A percentile compares a stretch with the other conserved stretches of the same genome.
Evolutionary conservation across 1,284 basidiomycete species (phyloP).

Genomic region (Sporisorium reilianum): DNA sequence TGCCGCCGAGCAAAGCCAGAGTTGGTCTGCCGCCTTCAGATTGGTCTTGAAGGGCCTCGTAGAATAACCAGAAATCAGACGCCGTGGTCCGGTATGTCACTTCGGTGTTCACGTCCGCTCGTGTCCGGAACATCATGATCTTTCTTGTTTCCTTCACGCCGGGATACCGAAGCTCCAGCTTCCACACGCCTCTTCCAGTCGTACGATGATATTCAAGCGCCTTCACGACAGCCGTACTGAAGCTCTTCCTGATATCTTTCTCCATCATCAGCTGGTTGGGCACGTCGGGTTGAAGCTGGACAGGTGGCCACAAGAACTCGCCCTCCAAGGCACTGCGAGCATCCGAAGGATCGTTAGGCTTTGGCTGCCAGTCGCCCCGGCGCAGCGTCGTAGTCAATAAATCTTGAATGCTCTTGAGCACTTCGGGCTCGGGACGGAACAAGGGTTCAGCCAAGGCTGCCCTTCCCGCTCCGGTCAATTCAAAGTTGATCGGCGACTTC

Average conservation of each 20-base stretch:
- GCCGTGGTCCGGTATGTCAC: no score
- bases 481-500: neutral
- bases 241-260: neutral
- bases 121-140: no score
- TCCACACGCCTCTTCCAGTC: no score
- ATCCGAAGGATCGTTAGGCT: neutral
- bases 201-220: no score
- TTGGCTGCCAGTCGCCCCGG: neutral
- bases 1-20: conserved; percentile 14
- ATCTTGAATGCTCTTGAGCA: neutral
- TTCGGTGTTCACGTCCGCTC: no score
- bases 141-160: neutral
- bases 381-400: neutral
- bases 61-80: conserved; percentile 9
- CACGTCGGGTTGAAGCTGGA: neutral
- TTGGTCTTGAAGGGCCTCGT: neutral
- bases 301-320: conserved; percentile 17
- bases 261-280: neutral
- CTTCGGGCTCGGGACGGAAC: conserved; percentile 10
- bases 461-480: no score
- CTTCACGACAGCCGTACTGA: neutral
- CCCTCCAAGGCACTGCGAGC: neutral
- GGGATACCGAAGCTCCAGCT: no score
- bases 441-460: neutral
- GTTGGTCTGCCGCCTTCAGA: fast-evolving